These are phyloP conservation scores for Litsea cubeba DNA, from an alignment of 164 flowering plant species.

Conservation along the genomic window DNA sequence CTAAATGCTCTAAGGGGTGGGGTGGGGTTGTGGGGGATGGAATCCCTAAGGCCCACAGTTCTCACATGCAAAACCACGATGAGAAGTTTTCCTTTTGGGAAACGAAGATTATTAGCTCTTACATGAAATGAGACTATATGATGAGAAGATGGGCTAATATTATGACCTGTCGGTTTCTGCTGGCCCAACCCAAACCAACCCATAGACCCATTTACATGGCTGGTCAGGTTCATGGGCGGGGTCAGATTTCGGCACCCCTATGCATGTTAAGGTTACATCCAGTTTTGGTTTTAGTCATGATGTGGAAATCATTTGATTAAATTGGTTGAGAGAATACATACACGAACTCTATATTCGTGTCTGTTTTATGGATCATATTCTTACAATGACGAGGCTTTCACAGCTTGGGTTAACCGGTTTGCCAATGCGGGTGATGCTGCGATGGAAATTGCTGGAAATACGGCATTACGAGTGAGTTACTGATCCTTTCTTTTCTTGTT, in stretches of 20 bases:
- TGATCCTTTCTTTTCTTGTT: background rate
- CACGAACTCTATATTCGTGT: background rate
- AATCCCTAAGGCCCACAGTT: too few relatives aligned
- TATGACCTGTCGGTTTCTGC: background rate
- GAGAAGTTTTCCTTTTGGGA: background rate
- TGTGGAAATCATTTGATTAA: background rate
- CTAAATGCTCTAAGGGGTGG: too few relatives aligned
- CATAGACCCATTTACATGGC: background rate
- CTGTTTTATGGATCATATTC: background rate
- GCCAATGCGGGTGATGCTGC: constrained; percentile 99
- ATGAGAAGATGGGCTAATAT: too few relatives aligned
- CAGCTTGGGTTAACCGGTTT: constrained; percentile 98
- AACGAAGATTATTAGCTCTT: background rate
- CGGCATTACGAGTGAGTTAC: constrained; percentile 68
- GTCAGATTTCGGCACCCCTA: background rate
- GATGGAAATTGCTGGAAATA: constrained; percentile 85
- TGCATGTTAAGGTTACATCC: background rate
- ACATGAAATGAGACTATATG: background rate
- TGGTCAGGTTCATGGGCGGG: too few relatives aligned
- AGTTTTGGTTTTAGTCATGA: background rate
- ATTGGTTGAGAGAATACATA: background rate
- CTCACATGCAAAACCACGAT: too few relatives aligned
- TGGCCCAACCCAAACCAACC: background rate
- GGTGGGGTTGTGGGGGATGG: too few relatives aligned
- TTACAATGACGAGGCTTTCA: constrained; percentile 3